Percentiles rank a stretch among this genome's conserved stretches.
Evolutionary conservation across 2,329 filamentous ascomycete species (phyloP).

Genomic region (Stachybotrys chlorohalonatus): DNA sequence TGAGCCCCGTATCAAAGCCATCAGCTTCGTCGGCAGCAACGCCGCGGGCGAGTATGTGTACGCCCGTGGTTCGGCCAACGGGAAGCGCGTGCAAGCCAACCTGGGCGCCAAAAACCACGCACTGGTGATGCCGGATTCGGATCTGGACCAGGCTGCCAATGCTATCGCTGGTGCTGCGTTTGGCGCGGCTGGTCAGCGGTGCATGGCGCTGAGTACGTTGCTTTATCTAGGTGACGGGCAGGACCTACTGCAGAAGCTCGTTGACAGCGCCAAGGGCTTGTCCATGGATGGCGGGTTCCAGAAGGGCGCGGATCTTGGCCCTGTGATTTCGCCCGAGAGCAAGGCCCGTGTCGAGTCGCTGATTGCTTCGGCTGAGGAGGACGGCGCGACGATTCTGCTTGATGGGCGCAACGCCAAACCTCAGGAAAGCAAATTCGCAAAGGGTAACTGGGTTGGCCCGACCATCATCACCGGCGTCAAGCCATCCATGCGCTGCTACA

Average conservation of each 20-base stretch:
- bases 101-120: slow-evolving; percentile 79
- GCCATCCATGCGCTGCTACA: slow-evolving; percentile 68
- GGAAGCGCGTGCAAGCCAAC: slow-evolving; percentile 76
- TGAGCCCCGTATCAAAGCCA: slow-evolving; percentile 68
- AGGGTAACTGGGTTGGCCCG: slow-evolving; percentile 63
- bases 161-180: slow-evolving; percentile 74
- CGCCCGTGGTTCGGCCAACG: slow-evolving; percentile 61
- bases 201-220: slow-evolving; percentile 71
- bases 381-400: slow-evolving; percentile 66
- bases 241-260: slow-evolving; percentile 65
- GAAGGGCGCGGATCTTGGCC: slow-evolving; percentile 63
- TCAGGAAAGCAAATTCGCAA: slow-evolving; percentile 43
- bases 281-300: slow-evolving; percentile 70
- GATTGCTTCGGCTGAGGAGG: slow-evolving; percentile 62
- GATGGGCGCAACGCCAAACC: slow-evolving; percentile 68
- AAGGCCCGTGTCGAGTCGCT: slow-evolving; percentile 64
- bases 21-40: slow-evolving; percentile 73
- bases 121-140: slow-evolving; percentile 67
- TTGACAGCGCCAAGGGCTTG: slow-evolving; percentile 59
- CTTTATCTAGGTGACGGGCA: slow-evolving; percentile 69
- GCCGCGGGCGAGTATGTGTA: slow-evolving; percentile 79
- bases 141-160: slow-evolving; percentile 73
- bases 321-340: slow-evolving; percentile 65
- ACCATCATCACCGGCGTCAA: slow-evolving; percentile 72
- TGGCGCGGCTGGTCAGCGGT: slow-evolving; percentile 70